Evolutionary conservation across 1,139 yeast species (phyloP), one percentile per base, ranked within the genome.

Genomic region (Pichia sp.): DNA sequence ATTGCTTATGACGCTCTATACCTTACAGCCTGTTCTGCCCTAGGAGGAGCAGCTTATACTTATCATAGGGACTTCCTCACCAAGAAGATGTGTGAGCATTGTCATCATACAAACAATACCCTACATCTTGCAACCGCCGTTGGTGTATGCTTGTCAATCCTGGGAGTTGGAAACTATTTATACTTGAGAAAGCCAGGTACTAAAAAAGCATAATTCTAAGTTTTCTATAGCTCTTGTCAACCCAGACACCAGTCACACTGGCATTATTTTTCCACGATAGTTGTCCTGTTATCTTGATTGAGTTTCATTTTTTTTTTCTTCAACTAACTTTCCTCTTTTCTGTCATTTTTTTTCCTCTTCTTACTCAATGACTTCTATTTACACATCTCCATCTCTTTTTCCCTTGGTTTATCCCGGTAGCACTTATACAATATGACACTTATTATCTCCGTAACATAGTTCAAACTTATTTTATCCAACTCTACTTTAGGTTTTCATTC

Each of bases 121-220:
- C 41, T 49, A 34, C 56, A 58, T 11, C 26, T 58, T 5, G 38
- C 51, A 10, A 50, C 45, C 4, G 51, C 59, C 5, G 50, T 54
- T 6, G 53, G 47, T 5, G 19, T 49, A 3, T 42, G 49, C 15
- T 43, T 53, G 11, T 54, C 53, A 3, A 40, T 57, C 19, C 50
- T 56, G 51, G 58, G 57, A 19, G 49, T 54, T 16, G 61, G 61
- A 30, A 57, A 58, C 34, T 57, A 49, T 26, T 32, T 54, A 13
- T 58, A 58, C 16, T 50, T 55, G 26, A 58, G 51, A 31, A 50
- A 54, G 13, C 29, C 49, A 45, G 47, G 36, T 16, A 13, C 41
- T 36, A 36, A 45, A 16, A 57, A 58, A 45, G 46, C 51, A 16
- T 15, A n/a, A 49, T 34, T 34, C 38, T 10, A 34, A 34, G 38